These are phyloP conservation scores for Spencermartinsiella ligniputridi DNA, from an alignment of 1,139 yeast species.

Conservation along the genomic window DNA sequence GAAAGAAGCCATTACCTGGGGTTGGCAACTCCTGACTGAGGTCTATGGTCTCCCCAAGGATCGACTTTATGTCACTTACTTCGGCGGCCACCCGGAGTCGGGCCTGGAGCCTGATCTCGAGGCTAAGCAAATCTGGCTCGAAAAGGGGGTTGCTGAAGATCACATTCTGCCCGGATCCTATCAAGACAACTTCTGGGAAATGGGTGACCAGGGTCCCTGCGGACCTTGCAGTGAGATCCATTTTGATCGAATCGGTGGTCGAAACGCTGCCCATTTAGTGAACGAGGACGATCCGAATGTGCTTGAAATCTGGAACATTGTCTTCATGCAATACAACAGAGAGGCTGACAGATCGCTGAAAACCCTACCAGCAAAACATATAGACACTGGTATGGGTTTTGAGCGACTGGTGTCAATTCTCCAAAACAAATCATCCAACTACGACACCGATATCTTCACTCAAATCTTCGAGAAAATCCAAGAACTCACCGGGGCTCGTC, in stretches of 20 bases:
- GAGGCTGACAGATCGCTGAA: slow-evolving; percentile 81
- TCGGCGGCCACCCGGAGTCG: slow-evolving; percentile 80
- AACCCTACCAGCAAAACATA: slow-evolving; percentile 86
- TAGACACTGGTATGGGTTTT: slow-evolving; percentile 98
- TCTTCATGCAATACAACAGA: slow-evolving; percentile 93
- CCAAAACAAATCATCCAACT: slow-evolving; percentile 86
- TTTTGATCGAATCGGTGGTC: slow-evolving; percentile 95
- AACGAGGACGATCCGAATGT: slow-evolving; percentile 98
- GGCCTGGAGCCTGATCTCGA: slow-evolving; percentile 94
- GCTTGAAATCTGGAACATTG: slow-evolving; percentile 95
- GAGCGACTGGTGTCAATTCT: slow-evolving; percentile 93
- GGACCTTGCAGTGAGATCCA: slow-evolving; percentile 99
- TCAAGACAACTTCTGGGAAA: slow-evolving; percentile 97
- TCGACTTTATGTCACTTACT: slow-evolving; percentile 89
- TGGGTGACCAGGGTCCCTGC: slow-evolving; percentile 99
- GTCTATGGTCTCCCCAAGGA: slow-evolving; percentile 75
- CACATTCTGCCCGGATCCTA: slow-evolving; percentile 90
- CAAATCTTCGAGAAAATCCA: slow-evolving; percentile 83
- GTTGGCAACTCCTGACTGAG: slow-evolving; percentile 86
- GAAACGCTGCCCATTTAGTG: slow-evolving; percentile 87
- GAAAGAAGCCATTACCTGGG: slow-evolving; percentile 79
- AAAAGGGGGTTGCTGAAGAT: slow-evolving; percentile 83
- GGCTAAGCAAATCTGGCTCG: slow-evolving; percentile 82
- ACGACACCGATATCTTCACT: slow-evolving; percentile 93
- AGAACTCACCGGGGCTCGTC: slow-evolving; percentile 89